Evolutionary conservation across 176 grass and related monocot genomes (phyloP).

Genomic region (Eragrostis nindensis): DNA sequence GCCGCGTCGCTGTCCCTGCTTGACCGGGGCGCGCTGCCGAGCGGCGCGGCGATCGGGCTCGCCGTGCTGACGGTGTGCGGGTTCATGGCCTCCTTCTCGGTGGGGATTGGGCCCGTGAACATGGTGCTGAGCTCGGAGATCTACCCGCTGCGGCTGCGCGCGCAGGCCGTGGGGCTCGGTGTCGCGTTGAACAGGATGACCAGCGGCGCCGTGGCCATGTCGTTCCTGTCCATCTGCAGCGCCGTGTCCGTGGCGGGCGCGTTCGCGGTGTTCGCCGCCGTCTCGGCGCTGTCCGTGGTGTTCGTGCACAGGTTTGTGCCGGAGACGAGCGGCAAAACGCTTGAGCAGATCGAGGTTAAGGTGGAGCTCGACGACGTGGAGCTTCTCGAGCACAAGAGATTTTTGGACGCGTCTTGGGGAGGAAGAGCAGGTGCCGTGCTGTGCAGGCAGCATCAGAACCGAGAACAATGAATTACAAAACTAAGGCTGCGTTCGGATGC

Average conservation of each 20-base stretch:
- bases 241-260: conserved; percentile 59
- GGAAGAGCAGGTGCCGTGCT: too few relatives aligned
- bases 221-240: conserved; percentile 65
- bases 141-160: conserved; percentile 66
- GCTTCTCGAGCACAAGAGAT: too few relatives aligned
- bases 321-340: conserved; percentile 70
- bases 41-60: conserved; percentile 31
- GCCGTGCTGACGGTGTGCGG: conserved; percentile 75
- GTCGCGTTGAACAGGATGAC: conserved; percentile 57
- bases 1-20: conserved; percentile 51
- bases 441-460: too few relatives aligned
- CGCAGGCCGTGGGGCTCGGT: conserved; percentile 68
- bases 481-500: too few relatives aligned
- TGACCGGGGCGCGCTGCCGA: conserved; percentile 24
- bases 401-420: background rate
- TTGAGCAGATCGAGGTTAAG: conserved; percentile 93
- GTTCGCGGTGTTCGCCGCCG: conserved; percentile 59
- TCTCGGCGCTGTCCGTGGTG: conserved; percentile 59
- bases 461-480: too few relatives aligned
- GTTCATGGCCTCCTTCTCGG: conserved; percentile 75
- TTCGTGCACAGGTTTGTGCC: conserved; percentile 73
- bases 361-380: too few relatives aligned
- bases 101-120: conserved; percentile 74
- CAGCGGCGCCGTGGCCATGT: conserved; percentile 81
- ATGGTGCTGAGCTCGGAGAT: conserved; percentile 83